Conservation (phyloP, 31 red algal genomes). For the Asparagopsis taxiformis region DNA sequence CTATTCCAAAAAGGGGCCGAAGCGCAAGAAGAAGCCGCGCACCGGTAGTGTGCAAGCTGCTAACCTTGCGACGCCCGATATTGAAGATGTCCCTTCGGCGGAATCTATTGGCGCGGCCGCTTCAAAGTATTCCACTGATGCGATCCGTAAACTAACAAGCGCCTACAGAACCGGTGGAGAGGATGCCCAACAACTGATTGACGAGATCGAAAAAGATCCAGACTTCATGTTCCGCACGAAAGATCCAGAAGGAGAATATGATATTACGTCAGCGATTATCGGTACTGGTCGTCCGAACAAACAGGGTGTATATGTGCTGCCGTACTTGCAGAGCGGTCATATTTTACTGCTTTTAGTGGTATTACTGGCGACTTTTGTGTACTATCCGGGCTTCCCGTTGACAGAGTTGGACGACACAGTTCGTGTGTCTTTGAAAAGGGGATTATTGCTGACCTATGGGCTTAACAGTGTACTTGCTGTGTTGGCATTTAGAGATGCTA, state of each 20-base stretch:
- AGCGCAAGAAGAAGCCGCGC: not conserved
- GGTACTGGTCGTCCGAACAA: conserved; percentile 71
- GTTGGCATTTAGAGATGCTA: conserved; percentile 51
- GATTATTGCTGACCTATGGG: conserved; percentile 33
- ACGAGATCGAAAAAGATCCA: conserved; percentile 70
- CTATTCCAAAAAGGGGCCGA: not conserved
- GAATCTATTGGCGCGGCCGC: not conserved
- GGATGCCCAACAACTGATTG: conserved; percentile 35
- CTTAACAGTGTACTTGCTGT: conserved; percentile 63
- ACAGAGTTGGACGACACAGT: conserved; percentile 62
- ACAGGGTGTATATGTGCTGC: conserved; percentile 74
- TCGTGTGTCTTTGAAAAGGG: conserved; percentile 36
- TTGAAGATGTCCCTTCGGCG: too few relatives aligned
- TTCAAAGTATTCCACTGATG: conserved; percentile 14
- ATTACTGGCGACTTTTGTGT: conserved; percentile 67
- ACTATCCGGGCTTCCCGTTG: conserved; percentile 93
- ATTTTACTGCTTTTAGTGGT: conserved; percentile 51
- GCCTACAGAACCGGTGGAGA: conserved; percentile 32
- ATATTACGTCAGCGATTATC: conserved; percentile 73
- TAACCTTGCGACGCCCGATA: too few relatives aligned
- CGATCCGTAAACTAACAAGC: conserved; percentile 17
- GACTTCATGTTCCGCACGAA: conserved; percentile 62
- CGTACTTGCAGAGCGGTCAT: conserved; percentile 92
- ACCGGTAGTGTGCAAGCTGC: not conserved
- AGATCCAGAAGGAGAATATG: conserved; percentile 53